phyloP scores from a whole-genome alignment of 768 basidiomycete genomes.

The Suillus subluteus region DNA sequence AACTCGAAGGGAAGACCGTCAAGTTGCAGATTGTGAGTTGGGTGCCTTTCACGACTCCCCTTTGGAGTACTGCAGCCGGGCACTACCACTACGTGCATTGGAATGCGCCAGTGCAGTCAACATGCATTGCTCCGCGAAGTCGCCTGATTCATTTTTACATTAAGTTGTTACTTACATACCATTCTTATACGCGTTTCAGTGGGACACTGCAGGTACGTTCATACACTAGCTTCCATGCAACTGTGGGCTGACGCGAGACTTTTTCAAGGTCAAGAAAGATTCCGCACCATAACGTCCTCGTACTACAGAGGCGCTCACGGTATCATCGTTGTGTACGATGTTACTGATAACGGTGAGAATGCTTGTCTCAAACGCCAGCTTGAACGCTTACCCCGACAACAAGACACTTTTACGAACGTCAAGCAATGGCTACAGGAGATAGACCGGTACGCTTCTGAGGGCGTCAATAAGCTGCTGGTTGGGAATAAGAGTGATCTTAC shows the following conservation, averaged over 20 bases:
- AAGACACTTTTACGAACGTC: conserved; percentile 93
- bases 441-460: conserved; percentile 95
- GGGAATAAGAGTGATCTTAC: conserved; percentile 99
- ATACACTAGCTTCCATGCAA: neutral
- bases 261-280: conserved; percentile 86
- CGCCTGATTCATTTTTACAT: conserved; percentile 1
- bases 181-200: conserved; percentile 45
- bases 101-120: neutral
- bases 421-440: conserved; percentile 96
- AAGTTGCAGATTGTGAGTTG: conserved; percentile 94
- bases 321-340: conserved; percentile 98
- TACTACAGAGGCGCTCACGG: conserved; percentile 99
- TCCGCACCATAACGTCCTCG: conserved; percentile 98
- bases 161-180: conserved; percentile 31
- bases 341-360: conserved; percentile 84
- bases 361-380: neutral
- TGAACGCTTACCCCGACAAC: conserved; percentile 14
- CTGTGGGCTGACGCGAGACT: conserved; percentile 11
- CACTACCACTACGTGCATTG: neutral
- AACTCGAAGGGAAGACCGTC: conserved; percentile 97
- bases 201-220: conserved; percentile 91
- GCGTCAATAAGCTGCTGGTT: conserved; percentile 97
- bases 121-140: neutral
- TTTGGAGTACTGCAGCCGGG: neutral
- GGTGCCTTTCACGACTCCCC: conserved; percentile 11